Conservation (phyloP, 306 rosid species). For the Luffa acutangula region DNA sequence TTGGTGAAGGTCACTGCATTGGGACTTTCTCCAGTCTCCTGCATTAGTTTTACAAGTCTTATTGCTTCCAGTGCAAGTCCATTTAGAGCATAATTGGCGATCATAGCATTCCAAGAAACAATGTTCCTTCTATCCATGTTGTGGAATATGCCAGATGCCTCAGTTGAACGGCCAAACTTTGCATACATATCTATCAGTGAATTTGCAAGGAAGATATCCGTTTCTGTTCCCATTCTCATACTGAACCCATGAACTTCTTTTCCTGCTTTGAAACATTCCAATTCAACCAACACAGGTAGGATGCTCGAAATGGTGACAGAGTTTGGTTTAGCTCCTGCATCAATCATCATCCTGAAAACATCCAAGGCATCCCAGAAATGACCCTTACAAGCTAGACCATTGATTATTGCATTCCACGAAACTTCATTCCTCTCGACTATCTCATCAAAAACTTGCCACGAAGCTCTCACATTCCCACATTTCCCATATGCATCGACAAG, state of each 20-base stretch:
- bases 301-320: slow-evolving; percentile 59
- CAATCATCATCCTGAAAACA: slow-evolving; percentile 51
- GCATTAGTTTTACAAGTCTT: slow-evolving; percentile 56
- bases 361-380: slow-evolving; percentile 32
- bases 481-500: slow-evolving; percentile 79
- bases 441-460: slow-evolving; percentile 53
- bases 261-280: slow-evolving; percentile 38
- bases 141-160: slow-evolving; percentile 47
- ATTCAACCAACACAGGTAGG: slow-evolving; percentile 61
- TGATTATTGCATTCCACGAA: slow-evolving; percentile 77
- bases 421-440: slow-evolving; percentile 56
- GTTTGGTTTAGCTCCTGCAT: slow-evolving; percentile 44
- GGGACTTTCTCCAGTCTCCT: slow-evolving; percentile 45
- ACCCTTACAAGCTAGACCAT: slow-evolving; percentile 52
- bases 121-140: slow-evolving; percentile 41
- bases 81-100: slow-evolving; percentile 72
- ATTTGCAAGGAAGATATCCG: slow-evolving; percentile 57
- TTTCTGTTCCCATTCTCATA: slow-evolving; percentile 38
- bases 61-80: slow-evolving; percentile 50
- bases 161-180: slow-evolving; percentile 43
- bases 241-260: slow-evolving; percentile 66
- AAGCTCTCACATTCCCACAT: slow-evolving; percentile 51
- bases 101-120: slow-evolving; percentile 91
- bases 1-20: slow-evolving; percentile 68
- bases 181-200: slow-evolving; percentile 79